Conservation (phyloP, 2,329 filamentous ascomycete species). For the Geoglossum cookeanum region DNA sequence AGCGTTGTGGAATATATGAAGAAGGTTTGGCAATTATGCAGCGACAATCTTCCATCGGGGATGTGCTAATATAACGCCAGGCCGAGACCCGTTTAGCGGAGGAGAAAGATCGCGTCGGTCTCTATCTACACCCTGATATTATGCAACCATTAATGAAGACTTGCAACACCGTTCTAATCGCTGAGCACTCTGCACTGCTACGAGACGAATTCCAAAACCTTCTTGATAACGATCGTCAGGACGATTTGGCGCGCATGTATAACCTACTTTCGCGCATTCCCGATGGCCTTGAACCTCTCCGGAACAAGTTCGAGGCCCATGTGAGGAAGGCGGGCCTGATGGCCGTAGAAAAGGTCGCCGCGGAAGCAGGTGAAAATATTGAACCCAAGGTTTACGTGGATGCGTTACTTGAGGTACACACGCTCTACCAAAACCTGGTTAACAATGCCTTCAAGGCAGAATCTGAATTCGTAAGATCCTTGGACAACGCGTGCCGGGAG, state of each 20-base stretch:
- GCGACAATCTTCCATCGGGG: not conserved
- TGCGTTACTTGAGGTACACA: conserved; percentile 82
- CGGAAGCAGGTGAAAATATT: conserved; percentile 63
- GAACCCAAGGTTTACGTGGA: conserved; percentile 97
- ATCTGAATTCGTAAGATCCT: conserved; percentile 84
- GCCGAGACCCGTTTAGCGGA: conserved; percentile 76
- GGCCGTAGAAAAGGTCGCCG: conserved; percentile 78
- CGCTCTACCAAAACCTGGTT: conserved; percentile 78
- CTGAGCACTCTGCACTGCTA: conserved; percentile 67
- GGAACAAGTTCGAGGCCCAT: conserved; percentile 76
- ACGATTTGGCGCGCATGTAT: conserved; percentile 95
- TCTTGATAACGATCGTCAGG: conserved; percentile 82
- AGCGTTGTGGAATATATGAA: conserved; percentile 99
- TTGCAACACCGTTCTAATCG: conserved; percentile 78
- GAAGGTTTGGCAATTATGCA: conserved; percentile 32
- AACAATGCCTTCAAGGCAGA: conserved; percentile 87
- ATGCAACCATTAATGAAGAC: conserved; percentile 64
- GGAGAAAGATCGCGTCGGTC: conserved; percentile 79
- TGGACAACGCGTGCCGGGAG: conserved; percentile 93
- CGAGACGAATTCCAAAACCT: conserved; percentile 91
- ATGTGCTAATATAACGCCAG: conserved; percentile 1
- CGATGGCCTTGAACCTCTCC: conserved; percentile 75
- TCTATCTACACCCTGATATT: conserved; percentile 87
- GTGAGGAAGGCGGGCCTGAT: conserved; percentile 75
- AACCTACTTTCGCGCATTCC: conserved; percentile 73